Percentiles rank a stretch among this genome's conserved stretches.
Evolutionary conservation across 257 asterid species (phyloP).

Genomic region (Solanum bulbocastanum): DNA sequence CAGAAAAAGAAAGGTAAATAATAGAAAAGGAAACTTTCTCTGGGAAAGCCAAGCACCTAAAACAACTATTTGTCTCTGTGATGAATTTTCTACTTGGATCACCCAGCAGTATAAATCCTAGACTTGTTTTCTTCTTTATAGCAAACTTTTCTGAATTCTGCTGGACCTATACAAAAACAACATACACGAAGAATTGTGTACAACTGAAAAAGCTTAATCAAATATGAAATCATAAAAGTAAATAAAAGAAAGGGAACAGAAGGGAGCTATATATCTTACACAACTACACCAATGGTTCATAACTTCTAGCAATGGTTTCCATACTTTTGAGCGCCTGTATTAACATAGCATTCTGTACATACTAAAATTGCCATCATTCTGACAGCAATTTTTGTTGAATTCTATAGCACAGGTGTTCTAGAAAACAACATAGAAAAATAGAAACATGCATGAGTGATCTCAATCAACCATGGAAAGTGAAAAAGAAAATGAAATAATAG

Average conservation of each 20-base stretch:
- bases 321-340: too few species aligned
- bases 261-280: background rate
- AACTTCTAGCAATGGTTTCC: too few species aligned
- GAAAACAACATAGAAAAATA: background rate
- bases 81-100: too few species aligned
- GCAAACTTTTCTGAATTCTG: background rate
- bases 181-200: background rate
- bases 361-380: background rate
- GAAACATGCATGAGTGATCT: background rate
- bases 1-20: too few species aligned
- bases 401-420: background rate
- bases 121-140: background rate
- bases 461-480: background rate
- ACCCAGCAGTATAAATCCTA: too few species aligned
- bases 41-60: too few species aligned
- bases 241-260: background rate
- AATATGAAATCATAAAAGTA: background rate
- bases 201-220: background rate
- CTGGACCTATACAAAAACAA: background rate
- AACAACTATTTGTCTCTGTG: too few species aligned
- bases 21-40: too few species aligned
- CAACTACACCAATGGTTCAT: background rate
- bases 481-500: background rate
- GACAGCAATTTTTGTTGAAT: background rate
- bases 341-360: background rate